These are phyloP conservation scores for Taxillus chinensis DNA, from an alignment of 164 flowering plant genomes.

Conservation along the genomic window DNA sequence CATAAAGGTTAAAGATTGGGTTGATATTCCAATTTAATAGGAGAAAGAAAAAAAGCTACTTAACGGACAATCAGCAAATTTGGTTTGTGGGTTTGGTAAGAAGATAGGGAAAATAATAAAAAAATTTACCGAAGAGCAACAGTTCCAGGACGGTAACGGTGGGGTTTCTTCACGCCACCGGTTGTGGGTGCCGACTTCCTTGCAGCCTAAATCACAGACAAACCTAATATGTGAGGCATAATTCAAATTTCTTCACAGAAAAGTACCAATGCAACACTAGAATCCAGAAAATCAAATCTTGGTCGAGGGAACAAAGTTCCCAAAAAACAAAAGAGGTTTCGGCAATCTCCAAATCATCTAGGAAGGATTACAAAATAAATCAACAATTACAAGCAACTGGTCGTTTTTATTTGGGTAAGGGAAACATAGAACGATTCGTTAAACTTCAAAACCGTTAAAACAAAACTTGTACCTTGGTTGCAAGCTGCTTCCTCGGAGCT, in stretches of 20 bases:
- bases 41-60: no score
- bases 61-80: no score
- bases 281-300: background rate
- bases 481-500: conserved; percentile 51
- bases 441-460: no score
- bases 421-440: no score
- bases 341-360: no score
- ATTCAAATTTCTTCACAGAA: background rate
- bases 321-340: no score
- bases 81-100: background rate
- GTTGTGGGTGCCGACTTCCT: conserved; percentile 53
- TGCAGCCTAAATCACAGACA: conserved; percentile 27
- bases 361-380: no score
- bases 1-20: background rate
- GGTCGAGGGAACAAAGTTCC: no score
- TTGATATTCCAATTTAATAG: no score
- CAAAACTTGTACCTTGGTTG: conserved; percentile 28
- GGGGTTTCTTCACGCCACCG: conserved; percentile 69
- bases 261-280: background rate
- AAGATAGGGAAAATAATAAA: background rate
- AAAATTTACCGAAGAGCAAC: conserved; percentile 49
- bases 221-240: background rate
- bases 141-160: conserved; percentile 57
- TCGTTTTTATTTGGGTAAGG: no score
- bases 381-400: no score